Percentiles rank a stretch among this genome's conserved stretches.
Conservation (phyloP, 176 grass and related monocot species). For the Sorghum bicolor region DNA sequence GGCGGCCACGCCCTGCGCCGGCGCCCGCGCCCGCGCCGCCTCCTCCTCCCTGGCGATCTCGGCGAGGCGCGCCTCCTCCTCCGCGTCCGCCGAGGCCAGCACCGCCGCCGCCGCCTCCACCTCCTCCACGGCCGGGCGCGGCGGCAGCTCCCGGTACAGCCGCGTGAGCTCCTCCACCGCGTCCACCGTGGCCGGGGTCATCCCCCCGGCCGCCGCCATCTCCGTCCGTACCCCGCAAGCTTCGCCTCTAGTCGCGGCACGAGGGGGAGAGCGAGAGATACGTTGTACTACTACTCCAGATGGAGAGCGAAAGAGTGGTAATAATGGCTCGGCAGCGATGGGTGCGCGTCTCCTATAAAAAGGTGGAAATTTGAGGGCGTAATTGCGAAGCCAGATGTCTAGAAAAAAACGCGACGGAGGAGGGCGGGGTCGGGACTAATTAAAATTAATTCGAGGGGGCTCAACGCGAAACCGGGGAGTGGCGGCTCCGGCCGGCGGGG, state of each 20-base stretch:
- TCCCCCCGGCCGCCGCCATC: conserved; percentile 22
- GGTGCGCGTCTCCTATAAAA: conserved; percentile 22
- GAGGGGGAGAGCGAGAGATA: not conserved
- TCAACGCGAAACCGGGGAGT: not conserved
- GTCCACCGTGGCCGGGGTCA: conserved; percentile 29
- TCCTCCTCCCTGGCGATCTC: conserved; percentile 48
- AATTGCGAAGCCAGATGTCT: conserved; percentile 8
- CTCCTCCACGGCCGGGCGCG: conserved; percentile 70
- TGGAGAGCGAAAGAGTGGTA: conserved; percentile 6
- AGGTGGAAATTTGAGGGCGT: not conserved
- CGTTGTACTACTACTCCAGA: no score
- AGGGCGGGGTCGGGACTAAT: not conserved
- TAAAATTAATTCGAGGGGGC: not conserved
- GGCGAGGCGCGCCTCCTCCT: conserved; percentile 56
- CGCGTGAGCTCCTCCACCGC: conserved; percentile 71
- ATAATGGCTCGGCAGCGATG: not conserved
- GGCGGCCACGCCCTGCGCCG: conserved; percentile 31
- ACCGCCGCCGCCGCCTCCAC: conserved; percentile 70
- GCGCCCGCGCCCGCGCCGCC: not conserved
- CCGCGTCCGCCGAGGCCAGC: conserved; percentile 49
- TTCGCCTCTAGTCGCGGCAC: no score
- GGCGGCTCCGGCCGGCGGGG: not conserved
- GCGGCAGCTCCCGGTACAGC: conserved; percentile 64
- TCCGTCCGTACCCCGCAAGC: not conserved
- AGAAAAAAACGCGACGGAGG: no score